These are phyloP conservation scores for Pseudozyma hubeiensis DNA, from an alignment of 1,284 basidiomycete species.

Conservation along the genomic window DNA sequence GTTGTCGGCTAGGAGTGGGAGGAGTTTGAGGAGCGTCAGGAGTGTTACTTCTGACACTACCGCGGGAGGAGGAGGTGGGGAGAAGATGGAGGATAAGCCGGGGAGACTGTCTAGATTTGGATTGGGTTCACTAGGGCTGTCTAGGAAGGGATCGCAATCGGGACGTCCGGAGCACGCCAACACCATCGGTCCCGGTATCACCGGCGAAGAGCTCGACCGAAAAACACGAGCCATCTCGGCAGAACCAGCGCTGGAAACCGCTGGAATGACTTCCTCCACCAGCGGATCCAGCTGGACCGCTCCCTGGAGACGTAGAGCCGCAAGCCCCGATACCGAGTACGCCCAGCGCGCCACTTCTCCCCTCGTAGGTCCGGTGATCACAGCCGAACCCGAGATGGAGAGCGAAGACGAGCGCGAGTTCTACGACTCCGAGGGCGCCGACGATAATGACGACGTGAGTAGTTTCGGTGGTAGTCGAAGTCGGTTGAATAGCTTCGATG, in stretches of 20 bases:
- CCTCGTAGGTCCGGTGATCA: constrained; percentile 52
- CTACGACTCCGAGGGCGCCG: constrained; percentile 37
- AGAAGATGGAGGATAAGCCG: constrained; percentile 18
- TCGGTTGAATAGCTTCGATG: constrained; percentile 6
- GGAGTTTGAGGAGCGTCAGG: constrained; percentile 30
- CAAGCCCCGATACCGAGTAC: constrained; percentile 22
- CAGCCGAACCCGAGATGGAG: constrained; percentile 38
- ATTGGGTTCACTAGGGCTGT: constrained; percentile 47
- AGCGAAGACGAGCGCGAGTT: constrained; percentile 48
- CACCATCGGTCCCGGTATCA: constrained; percentile 12
- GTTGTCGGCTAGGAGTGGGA: constrained; percentile 87
- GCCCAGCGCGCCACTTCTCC: constrained; percentile 40
- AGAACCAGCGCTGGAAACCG: constrained; percentile 22
- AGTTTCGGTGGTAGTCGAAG: constrained; percentile 12
- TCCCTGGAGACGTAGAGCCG: constrained; percentile 49
- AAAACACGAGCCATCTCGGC: constrained; percentile 22
- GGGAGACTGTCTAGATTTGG: constrained; percentile 52
- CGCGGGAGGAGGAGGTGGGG: constrained; percentile 4
- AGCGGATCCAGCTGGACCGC: constrained; percentile 43
- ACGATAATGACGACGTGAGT: constrained; percentile 38
- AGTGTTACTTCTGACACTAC: constrained; percentile 38
- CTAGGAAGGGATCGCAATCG: constrained; percentile 18
- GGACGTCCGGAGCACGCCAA: constrained; percentile 8
- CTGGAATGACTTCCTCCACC: neutral
- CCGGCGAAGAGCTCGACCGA: neutral